Base-by-base conservation (phyloP, 108 stramenopile genomes). In the Fragilaria crotonensis region DNA sequence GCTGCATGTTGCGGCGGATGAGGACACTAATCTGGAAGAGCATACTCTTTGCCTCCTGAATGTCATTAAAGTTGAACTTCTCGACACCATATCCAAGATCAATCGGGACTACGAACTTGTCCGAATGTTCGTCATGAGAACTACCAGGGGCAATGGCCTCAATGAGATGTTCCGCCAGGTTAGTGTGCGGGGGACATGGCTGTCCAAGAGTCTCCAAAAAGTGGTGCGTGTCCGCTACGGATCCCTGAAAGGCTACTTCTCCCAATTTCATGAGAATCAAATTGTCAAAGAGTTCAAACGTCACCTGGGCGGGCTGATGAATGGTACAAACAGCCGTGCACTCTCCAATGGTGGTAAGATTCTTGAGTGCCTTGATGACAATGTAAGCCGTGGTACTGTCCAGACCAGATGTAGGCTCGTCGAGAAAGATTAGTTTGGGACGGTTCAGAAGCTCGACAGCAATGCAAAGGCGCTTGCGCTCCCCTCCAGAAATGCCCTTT, bases 281-380 rank as follows among this genome's bases (percentile, higher is more conserved):
- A 30, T 77, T 63, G 47, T 87, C 78, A 52, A 83, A 57, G 30
- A 68, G 26, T 7, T 69, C 51, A 64, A 81, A 84, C 26, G 80
- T 80, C 4, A 64, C 69, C 18, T 52, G 60, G 5, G 76, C 33
- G 2, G 86, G 86, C 55, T 84, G 82, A 52, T 87, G 86, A 19
- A 87, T 51, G 2, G 83, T 70, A 17, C 67, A 60, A 4, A 58
- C 77, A 52, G 84, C 67, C 0, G 83, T 47, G 75, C 78, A 67
- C 60, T 70, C 0, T 17, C 64, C 59, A 4, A 54, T 19, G 17
- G 45, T 48, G 18, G 72, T 61, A 22, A 84, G 31, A 32, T 56
- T 31, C 23, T 78, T 66, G 2, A 87, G 64, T 33, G 68, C 77
- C 14, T 55, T 21, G 22, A 76, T 67, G 5, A 84, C n/a, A n/a